phyloP scores from a whole-genome alignment of 2,329 filamentous ascomycete species.

The Penicillium sclerotiorum region DNA sequence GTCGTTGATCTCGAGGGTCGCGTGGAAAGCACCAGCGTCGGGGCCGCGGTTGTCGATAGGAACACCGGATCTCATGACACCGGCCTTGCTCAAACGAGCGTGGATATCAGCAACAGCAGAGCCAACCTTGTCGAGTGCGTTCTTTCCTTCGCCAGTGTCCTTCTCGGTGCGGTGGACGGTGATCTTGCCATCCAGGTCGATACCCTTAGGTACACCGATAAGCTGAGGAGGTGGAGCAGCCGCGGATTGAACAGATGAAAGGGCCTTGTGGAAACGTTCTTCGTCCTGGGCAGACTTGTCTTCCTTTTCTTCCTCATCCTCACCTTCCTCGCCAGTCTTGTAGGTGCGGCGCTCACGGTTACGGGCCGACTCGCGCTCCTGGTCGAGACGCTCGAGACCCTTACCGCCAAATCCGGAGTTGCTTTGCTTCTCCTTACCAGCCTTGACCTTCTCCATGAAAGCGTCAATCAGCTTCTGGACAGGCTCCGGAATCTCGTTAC shows the following conservation, averaged over 20 bases:
- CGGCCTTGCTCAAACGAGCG: constrained; percentile 82
- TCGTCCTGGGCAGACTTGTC: constrained; percentile 69
- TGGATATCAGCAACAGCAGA: constrained; percentile 93
- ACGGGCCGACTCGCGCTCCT: constrained; percentile 84
- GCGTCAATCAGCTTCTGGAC: constrained; percentile 63
- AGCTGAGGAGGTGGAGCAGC: constrained; percentile 48
- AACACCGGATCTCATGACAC: constrained; percentile 85
- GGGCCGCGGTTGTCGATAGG: constrained; percentile 98
- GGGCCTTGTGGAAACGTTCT: constrained; percentile 60
- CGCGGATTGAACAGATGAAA: constrained; percentile 66
- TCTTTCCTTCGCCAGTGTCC: constrained; percentile 55
- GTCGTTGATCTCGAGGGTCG: constrained; percentile 97
- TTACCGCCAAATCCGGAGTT: constrained; percentile 92
- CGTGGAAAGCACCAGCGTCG: constrained; percentile 94
- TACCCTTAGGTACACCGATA: constrained; percentile 56
- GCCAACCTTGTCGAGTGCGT: constrained; percentile 80
- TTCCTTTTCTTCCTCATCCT: constrained; percentile 68
- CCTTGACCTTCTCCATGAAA: constrained; percentile 88
- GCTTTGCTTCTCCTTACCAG: constrained; percentile 82
- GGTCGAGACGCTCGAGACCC: constrained; percentile 86
- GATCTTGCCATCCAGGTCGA: constrained; percentile 69
- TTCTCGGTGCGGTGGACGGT: constrained; percentile 72
- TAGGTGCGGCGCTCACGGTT: constrained; percentile 85
- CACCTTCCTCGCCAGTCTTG: constrained; percentile 84
- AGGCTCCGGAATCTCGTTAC: constrained; percentile 75